Base-by-base conservation (phyloP, 208 protist species). In the Acanthamoeba triangularis region DNA sequence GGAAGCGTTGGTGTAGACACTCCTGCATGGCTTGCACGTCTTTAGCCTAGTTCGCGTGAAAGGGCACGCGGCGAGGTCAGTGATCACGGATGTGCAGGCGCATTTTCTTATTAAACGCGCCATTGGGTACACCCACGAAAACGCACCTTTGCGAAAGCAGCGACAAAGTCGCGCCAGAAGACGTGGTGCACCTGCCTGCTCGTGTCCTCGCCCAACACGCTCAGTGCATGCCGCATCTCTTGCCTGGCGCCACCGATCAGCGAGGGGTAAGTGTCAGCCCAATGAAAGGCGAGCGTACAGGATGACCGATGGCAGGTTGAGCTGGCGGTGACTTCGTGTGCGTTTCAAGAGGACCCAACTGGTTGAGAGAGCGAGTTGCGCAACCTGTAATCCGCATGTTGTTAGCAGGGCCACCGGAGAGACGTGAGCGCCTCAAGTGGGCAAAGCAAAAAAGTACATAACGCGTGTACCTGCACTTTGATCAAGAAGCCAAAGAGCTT, bases 391-490 rank as follows among this genome's bases (percentile, higher is more conserved):
- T 30, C 33, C 11, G 23, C n/a, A 23, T 18, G 30, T 44, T 11
- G 41, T 30, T 11, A 47, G 41, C n/a, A n/a, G n/a, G n/a, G n/a
- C n/a, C n/a, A n/a, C 18, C 1, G 11, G 61, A n/a, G 56, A 3
- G 23, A 61, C 56, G n/a, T 16, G 20, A 28, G 56, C 2, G 56
- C 56, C 4, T 2, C 67, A 41, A 76, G 67, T 4, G 25, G 18
- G 67, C n/a, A 61, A 25, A 30, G 28, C 28, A 30, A 67, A n/a
- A 13, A 30, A 30, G 10, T 78, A 3, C 37, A 3, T 8, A 6
- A n/a, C n/a, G n/a, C n/a, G n/a, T n/a, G n/a, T 16, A 88, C 80
- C 80, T 88, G 80, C 16, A 88, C 47, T 88, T 88, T 88, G n/a
- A 63, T 20, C 30, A 88, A 28, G 20, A 88, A 88, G 80, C 41